Percentiles rank a stretch among this genome's conserved stretches.
Conservation (phyloP, 139 green algal species). For the Micromonas commoda region DNA sequence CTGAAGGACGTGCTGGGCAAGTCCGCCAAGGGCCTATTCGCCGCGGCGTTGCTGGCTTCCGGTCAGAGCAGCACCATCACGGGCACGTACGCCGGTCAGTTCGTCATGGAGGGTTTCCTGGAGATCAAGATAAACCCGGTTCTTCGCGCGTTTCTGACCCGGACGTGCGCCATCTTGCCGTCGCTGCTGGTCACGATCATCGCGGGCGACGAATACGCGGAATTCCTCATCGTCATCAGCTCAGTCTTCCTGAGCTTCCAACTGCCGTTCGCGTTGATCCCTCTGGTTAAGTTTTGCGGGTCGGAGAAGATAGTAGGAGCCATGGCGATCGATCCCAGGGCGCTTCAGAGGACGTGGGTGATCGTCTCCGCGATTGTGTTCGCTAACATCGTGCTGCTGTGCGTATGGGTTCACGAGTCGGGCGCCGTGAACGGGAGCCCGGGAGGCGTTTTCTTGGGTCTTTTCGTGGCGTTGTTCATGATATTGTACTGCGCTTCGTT, state of each 20-base stretch:
- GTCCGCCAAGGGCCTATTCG: slow-evolving; percentile 31
- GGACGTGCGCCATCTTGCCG: slow-evolving; percentile 40
- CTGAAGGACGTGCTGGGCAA: slow-evolving; percentile 23
- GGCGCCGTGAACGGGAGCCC: slow-evolving; percentile 6
- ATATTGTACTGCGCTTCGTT: background rate
- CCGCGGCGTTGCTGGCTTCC: slow-evolving; percentile 43
- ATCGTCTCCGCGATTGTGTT: slow-evolving; percentile 2
- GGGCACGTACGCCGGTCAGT: slow-evolving; percentile 71
- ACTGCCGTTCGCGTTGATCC: slow-evolving; percentile 47
- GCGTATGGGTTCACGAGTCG: background rate
- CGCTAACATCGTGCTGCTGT: slow-evolving; percentile 14
- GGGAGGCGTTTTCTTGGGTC: slow-evolving; percentile 1
- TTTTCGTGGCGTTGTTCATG: background rate
- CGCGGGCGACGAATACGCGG: slow-evolving; percentile 32
- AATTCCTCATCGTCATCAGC: slow-evolving; percentile 43
- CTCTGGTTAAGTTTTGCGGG: slow-evolving; percentile 44
- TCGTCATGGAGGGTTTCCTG: slow-evolving; percentile 64
- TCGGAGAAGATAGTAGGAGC: background rate
- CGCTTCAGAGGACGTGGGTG: background rate
- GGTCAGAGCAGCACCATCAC: slow-evolving; percentile 71
- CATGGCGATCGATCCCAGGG: background rate
- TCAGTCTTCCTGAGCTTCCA: slow-evolving; percentile 43
- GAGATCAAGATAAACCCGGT: slow-evolving; percentile 36
- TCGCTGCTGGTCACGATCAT: slow-evolving; percentile 36
- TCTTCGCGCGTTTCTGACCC: slow-evolving; percentile 41